Percentiles rank a stretch among this genome's conserved stretches.
phyloP scores from a whole-genome alignment of 371 early-diverging fungal species.

The Haplosporangium sp. region DNA sequence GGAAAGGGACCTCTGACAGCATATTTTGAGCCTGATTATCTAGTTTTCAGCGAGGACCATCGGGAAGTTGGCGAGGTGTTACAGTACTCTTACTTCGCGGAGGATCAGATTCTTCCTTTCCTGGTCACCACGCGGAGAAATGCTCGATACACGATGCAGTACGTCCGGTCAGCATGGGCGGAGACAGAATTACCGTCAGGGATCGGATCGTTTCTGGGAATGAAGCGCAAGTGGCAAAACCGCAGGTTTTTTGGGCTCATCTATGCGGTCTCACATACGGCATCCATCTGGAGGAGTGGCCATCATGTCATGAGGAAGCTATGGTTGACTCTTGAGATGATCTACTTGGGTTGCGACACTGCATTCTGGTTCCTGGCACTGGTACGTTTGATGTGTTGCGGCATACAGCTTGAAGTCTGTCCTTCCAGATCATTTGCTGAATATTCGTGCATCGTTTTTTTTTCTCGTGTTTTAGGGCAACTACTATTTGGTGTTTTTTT shows the following conservation, averaged over 20 bases:
- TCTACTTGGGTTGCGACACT: slow-evolving; percentile 76
- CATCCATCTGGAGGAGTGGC: slow-evolving; percentile 76
- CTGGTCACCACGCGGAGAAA: slow-evolving; percentile 32
- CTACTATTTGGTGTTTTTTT: slow-evolving; percentile 90
- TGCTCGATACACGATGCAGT: slow-evolving; percentile 44
- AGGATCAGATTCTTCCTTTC: slow-evolving; percentile 58
- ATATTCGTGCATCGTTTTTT: not conserved
- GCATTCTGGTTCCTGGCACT: slow-evolving; percentile 82
- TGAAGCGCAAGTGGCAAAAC: slow-evolving; percentile 96
- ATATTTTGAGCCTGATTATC: slow-evolving; percentile 89
- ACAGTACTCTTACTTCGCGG: slow-evolving; percentile 77
- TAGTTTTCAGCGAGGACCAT: slow-evolving; percentile 70
- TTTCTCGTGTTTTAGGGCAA: slow-evolving; percentile 61
- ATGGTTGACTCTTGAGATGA: slow-evolving; percentile 75
- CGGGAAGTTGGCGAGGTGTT: slow-evolving; percentile 68
- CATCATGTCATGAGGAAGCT: slow-evolving; percentile 73
- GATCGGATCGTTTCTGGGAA: slow-evolving; percentile 87
- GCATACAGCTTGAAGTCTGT: too few species aligned
- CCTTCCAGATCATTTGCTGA: too few species aligned
- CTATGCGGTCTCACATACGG: slow-evolving; percentile 85
- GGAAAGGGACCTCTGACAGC: slow-evolving; percentile 77
- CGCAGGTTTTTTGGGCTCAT: slow-evolving; percentile 94
- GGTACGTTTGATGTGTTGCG: slow-evolving; percentile 47
- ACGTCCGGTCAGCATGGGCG: slow-evolving; percentile 52
- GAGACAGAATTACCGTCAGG: slow-evolving; percentile 48